Evolutionary conservation across 768 basidiomycete genomes (phyloP).

Genomic region (Agaricus subrufescens): DNA sequence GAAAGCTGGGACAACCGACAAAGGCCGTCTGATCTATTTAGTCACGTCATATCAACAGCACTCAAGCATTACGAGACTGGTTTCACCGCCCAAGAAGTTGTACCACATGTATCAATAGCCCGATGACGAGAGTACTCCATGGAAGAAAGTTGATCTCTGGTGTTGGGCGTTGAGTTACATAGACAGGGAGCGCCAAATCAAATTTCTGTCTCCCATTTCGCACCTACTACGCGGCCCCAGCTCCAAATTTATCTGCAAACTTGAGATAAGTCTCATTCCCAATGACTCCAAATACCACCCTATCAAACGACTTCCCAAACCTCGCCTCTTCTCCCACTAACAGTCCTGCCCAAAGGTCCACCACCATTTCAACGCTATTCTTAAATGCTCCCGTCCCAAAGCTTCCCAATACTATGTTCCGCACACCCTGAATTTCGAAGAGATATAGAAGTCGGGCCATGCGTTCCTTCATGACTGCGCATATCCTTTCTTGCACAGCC

Average conservation of each 20-base stretch:
- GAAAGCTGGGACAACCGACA: too few relatives aligned
- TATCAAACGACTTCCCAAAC: constrained; percentile 53
- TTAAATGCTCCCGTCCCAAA: constrained; percentile 75
- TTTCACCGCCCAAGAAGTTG: too few relatives aligned
- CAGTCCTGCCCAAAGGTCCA: constrained; percentile 59
- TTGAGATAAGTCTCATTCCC: constrained; percentile 18
- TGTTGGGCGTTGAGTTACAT: background rate
- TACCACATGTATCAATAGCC: too few relatives aligned
- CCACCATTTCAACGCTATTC: constrained; percentile 55
- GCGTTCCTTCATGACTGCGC: constrained; percentile 56
- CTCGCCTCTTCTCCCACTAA: constrained; percentile 43
- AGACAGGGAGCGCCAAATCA: background rate
- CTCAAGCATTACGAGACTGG: too few relatives aligned
- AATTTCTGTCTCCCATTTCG: background rate
- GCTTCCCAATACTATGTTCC: constrained; percentile 62
- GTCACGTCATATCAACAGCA: too few relatives aligned
- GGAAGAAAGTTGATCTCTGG: background rate
- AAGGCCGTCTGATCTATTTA: too few relatives aligned
- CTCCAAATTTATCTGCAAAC: constrained; percentile 18
- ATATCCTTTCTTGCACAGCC: constrained; percentile 18
- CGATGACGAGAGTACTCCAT: too few relatives aligned
- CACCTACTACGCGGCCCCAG: background rate
- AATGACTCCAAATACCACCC: constrained; percentile 59
- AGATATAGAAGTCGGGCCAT: constrained; percentile 63
- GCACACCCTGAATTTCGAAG: constrained; percentile 54